Conservation (phyloP, 2,329 filamentous ascomycete genomes). For the Paraphaeosphaeria sporulosa region DNA sequence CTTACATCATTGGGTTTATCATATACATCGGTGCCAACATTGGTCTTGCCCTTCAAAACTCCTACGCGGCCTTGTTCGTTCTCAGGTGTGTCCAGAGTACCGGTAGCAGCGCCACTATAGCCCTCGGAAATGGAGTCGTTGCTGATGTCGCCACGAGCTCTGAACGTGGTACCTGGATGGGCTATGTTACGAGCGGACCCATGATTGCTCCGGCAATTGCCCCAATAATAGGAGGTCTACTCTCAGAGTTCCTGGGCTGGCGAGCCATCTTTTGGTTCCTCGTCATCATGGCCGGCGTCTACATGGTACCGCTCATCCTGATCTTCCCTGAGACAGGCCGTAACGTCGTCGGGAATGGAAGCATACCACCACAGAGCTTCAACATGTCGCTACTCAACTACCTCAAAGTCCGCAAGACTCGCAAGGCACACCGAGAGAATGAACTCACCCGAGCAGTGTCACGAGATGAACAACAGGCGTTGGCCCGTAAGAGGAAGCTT, state of each 20-base stretch:
- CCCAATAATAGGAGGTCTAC: conserved; percentile 40
- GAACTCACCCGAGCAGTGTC: conserved; percentile 31
- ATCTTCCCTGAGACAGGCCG: conserved; percentile 50
- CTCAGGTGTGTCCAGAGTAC: conserved; percentile 41
- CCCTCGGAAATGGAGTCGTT: conserved; percentile 50
- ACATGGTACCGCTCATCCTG: conserved; percentile 37
- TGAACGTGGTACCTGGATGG: conserved; percentile 55
- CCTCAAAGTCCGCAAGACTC: conserved; percentile 39
- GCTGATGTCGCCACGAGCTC: conserved; percentile 51
- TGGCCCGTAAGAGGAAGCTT: conserved; percentile 44
- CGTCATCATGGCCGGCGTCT: conserved; percentile 44
- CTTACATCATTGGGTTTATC: conserved; percentile 52
- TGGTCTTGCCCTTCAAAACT: conserved; percentile 35
- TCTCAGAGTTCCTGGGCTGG: conserved; percentile 43
- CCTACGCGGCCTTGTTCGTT: conserved; percentile 35
- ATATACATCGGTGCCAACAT: conserved; percentile 38
- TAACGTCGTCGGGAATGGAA: conserved; percentile 41
- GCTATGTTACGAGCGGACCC: conserved; percentile 63
- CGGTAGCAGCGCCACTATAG: conserved; percentile 50
- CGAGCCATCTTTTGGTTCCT: conserved; percentile 47
- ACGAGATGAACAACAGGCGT: conserved; percentile 26
- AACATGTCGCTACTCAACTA: conserved; percentile 35
- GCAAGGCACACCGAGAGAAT: conserved; percentile 15
- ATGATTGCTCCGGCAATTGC: conserved; percentile 34
- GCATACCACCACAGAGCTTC: conserved; percentile 32